Evolutionary conservation across 2,329 filamentous ascomycete genomes (phyloP).

Genomic region (Clonostachys rhizophaga): DNA sequence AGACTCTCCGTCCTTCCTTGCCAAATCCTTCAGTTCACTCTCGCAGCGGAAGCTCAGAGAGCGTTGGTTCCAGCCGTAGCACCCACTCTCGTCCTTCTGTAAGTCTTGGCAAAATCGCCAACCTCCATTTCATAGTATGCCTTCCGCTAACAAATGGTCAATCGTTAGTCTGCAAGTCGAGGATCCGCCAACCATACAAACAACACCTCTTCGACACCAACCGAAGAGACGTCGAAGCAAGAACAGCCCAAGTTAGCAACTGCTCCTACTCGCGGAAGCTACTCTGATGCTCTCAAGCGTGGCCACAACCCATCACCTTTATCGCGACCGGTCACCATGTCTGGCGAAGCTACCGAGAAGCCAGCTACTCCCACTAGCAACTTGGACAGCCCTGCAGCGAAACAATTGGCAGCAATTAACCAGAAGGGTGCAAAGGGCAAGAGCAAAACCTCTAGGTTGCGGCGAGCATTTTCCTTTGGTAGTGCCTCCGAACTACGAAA

Average conservation of each 20-base stretch:
- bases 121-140: conserved; percentile 14
- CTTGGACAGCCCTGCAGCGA: conserved; percentile 66
- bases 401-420: conserved; percentile 82
- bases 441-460: conserved; percentile 80
- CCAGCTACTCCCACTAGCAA: conserved; percentile 24
- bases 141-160: conserved; percentile 41
- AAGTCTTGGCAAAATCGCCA: conserved; percentile 30
- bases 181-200: conserved; percentile 45
- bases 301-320: conserved; percentile 66
- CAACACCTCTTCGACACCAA: conserved; percentile 40
- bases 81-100: conserved; percentile 60
- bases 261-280: conserved; percentile 58
- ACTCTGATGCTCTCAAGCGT: conserved; percentile 63
- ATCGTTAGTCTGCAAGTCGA: conserved; percentile 55
- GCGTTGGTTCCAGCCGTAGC: conserved; percentile 53
- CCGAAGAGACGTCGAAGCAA: conserved; percentile 23
- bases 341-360: conserved; percentile 42
- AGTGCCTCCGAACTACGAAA: conserved; percentile 87
- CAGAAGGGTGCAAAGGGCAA: conserved; percentile 74
- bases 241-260: conserved; percentile 51
- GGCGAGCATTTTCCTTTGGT: conserved; percentile 93
- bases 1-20: conserved; percentile 29
- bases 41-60: conserved; percentile 60
- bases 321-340: conserved; percentile 65
- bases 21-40: conserved; percentile 15